Evolutionary conservation across 129 eudicot species (phyloP), one percentile per base, ranked within the genome.

Genomic region (Lactuca saligna): DNA sequence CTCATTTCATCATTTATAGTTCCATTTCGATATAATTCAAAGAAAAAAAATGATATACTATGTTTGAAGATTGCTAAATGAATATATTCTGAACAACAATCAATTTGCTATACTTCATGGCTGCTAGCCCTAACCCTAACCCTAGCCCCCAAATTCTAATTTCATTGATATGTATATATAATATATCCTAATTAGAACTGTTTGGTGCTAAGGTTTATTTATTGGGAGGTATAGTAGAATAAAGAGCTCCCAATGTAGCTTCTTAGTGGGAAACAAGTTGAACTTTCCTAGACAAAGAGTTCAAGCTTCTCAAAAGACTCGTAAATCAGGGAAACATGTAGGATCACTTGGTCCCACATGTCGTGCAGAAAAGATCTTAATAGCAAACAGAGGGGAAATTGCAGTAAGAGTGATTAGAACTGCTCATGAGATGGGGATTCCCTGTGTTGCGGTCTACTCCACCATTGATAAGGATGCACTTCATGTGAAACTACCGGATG

Each of bases 391-490:
- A n/a, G n/a, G n/a, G n/a, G n/a, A n/a, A n/a, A n/a, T n/a, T n/a
- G n/a, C n/a, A 54, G 96, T 92, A 55, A 90, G 98, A 59, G 98
- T 92, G 67, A 92, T 92, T 66, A 81, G 95, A 42, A 89, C 98
- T 77, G 96, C 98, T 64, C 96, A 92, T 80, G 98, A 92, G 82
- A 76, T 92, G 79, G 98, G 96, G 9, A 92, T 92, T 60, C 98
- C 96, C 32, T 92, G 95, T 78, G 98, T 92, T 77, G 98, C 98
- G 15, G 95, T 92, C 54, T 92, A 89, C 82, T 92, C 98, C 50
- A 92, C 96, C 10, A 92, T 92, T 33, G 98, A 92, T 76, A 92
- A 89, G 74, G 98, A 92, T 81, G 96, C 98, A 48, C 96, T 92
- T 71, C 98, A 92, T 78, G 98, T 92, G 69, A 92, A 92, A 72